phyloP scores from a whole-genome alignment of 495 filamentous ascomycete genomes.

The Echria macrotheca region DNA sequence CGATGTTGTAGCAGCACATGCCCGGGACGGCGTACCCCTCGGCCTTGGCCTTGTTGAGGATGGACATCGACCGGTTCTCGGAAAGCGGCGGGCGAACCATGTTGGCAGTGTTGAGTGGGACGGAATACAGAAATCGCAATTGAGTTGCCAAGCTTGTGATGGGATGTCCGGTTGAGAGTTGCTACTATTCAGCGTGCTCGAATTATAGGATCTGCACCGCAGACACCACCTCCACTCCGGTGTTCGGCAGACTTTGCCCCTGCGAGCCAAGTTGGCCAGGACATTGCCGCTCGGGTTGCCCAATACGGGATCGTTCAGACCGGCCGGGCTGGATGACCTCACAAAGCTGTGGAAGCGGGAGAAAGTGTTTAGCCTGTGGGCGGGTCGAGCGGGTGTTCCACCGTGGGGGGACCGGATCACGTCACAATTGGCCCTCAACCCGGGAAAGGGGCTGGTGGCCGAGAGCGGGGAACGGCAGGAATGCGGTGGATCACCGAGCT shows the following conservation, averaged over 20 bases:
- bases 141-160: neutral
- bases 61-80: conserved; percentile 60
- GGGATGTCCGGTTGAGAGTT: neutral
- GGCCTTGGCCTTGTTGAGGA: conserved; percentile 61
- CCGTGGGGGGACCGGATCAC: conserved; percentile 14
- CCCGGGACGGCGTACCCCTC: conserved; percentile 66
- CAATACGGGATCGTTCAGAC: conserved; percentile 14
- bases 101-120: conserved; percentile 16
- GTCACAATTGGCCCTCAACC: conserved; percentile 19
- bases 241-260: no score
- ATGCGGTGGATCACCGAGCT: conserved; percentile 3
- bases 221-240: neutral
- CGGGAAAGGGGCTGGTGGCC: conserved; percentile 1
- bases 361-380: conserved; percentile 21
- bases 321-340: conserved; percentile 16
- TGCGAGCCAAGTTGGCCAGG: conserved; percentile 1
- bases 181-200: neutral
- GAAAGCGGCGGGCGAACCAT: conserved; percentile 46
- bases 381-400: conserved; percentile 13
- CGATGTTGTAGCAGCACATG: conserved; percentile 84
- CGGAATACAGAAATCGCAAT: neutral
- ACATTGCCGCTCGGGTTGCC: conserved; percentile 23
- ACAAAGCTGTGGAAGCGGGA: conserved; percentile 8
- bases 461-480: conserved; percentile 13
- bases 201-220: conserved; percentile 1